Evolutionary conservation across 768 basidiomycete genomes (phyloP).

Genomic region (Sarcomyxa edulis): DNA sequence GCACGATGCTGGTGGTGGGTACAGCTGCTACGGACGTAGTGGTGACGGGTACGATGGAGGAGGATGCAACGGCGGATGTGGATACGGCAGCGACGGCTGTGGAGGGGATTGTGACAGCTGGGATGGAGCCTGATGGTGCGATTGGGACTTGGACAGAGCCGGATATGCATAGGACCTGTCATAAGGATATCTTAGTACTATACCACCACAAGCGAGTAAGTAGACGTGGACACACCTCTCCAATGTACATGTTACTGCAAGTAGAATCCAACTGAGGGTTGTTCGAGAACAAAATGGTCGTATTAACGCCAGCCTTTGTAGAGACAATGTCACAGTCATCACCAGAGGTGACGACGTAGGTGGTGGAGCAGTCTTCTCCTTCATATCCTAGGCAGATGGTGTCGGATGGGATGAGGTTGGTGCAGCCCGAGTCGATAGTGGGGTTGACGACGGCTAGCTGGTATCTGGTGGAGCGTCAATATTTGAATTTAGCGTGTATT

Average conservation of each 20-base stretch:
- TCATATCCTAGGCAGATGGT: slow-evolving; percentile 56
- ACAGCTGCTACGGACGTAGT: too few species aligned
- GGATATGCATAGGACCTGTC: too few species aligned
- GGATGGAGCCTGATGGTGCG: too few species aligned
- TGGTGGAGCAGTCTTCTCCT: slow-evolving; percentile 57
- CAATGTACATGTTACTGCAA: slow-evolving; percentile 68
- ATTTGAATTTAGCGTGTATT: neutral
- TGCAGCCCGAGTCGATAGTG: slow-evolving; percentile 46
- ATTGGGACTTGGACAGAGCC: too few species aligned
- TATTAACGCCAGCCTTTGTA: slow-evolving; percentile 34
- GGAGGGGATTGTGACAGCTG: too few species aligned
- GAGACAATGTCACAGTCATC: slow-evolving; percentile 59
- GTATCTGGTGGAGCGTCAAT: slow-evolving; percentile 43
- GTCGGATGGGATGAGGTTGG: slow-evolving; percentile 48
- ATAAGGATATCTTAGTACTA: too few species aligned
- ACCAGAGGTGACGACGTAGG: slow-evolving; percentile 47
- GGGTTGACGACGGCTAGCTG: slow-evolving; percentile 67
- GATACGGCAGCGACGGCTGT: too few species aligned
- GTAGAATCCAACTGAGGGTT: slow-evolving; percentile 64
- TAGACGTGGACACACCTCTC: slow-evolving; percentile 50
- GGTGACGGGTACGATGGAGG: too few species aligned
- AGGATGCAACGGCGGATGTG: too few species aligned
- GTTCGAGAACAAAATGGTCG: slow-evolving; percentile 52
- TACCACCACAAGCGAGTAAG: too few species aligned
- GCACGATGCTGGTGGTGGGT: slow-evolving; percentile 27